Evolutionary conservation across 2,329 filamentous ascomycete species (phyloP), one percentile per base, ranked within the genome.

Genomic region (Torrubiella hemipterigena): DNA sequence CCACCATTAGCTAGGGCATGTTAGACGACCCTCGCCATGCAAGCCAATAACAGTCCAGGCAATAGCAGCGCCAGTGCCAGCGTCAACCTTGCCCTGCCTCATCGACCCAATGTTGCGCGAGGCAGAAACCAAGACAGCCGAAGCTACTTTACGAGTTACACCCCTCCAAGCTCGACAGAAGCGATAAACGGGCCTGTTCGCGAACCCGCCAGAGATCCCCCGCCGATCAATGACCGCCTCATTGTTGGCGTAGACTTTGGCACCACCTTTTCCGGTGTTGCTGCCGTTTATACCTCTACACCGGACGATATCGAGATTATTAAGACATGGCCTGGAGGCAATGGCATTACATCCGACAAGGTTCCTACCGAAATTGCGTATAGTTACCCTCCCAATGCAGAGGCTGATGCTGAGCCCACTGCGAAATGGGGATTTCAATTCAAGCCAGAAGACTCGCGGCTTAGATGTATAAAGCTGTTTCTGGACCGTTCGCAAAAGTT

Each of bases 331-430:
- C 81, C 82, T 1, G 82, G 82, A 17, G 80, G 80, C 17, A 86
- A 87, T 48, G 81, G 81, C 45, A 84, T 87, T 56, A 86, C 82
- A n/a, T 85, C 80, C 21, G 81, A 89, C 61, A 89, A 89, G 61
- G 81, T 87, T 3, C 81, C 82, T 2, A 85, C 81, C 11, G 81
- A 87, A 52, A 78, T 87, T 32, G 77, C 80, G 41, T 75, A 75
- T 43, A 64, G 69, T 36, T 52, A 59, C 19, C 32, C 48, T 9
- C 27, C 48, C 34, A 45, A 46, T 31, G 39, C 45, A 7, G 22
- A 43, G 3, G 37, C 46, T 14, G 61, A 51, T n/a, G 49, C 59
- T 2, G 51, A 58, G 7, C 64, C 71, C 6, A 66, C 48, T 2
- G 59, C 73, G 29, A 80, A 78, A 71, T 89, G 82, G 82, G 82